phyloP scores from a whole-genome alignment of 1,284 basidiomycete genomes.

The Taiwanofungus camphoratus region DNA sequence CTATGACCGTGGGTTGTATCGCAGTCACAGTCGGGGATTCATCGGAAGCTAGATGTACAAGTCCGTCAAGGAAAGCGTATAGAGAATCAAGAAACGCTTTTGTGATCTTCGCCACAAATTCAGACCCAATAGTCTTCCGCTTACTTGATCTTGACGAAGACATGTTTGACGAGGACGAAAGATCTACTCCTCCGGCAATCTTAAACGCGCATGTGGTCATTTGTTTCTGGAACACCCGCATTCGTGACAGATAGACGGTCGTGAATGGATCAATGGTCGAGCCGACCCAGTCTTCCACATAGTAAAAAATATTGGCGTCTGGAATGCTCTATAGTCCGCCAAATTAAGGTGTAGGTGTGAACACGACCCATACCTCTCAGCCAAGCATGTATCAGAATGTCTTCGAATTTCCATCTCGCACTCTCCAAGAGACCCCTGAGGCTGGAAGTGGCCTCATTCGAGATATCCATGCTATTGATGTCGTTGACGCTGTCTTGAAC shows the following conservation, averaged over 20 bases:
- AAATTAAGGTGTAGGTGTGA: conserved; percentile 3
- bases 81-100: conserved; percentile 85
- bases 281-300: conserved; percentile 82
- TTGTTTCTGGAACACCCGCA: conserved; percentile 83
- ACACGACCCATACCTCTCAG: conserved; percentile 55
- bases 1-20: conserved; percentile 28
- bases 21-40: conserved; percentile 48
- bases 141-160: conserved; percentile 44
- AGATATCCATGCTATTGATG: conserved; percentile 76
- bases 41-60: conserved; percentile 79
- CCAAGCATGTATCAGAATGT: conserved; percentile 80
- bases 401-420: conserved; percentile 84
- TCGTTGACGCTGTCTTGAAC: conserved; percentile 86
- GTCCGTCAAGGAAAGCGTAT: conserved; percentile 87
- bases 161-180: conserved; percentile 34
- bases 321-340: conserved; percentile 5
- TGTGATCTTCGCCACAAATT: conserved; percentile 69
- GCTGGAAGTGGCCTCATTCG: conserved; percentile 62
- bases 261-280: conserved; percentile 51
- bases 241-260: conserved; percentile 65
- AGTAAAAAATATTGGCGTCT: conserved; percentile 86
- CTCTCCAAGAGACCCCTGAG: conserved; percentile 77
- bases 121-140: conserved; percentile 52
- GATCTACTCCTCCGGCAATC: conserved; percentile 76
- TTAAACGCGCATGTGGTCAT: conserved; percentile 78